Base-by-base conservation (phyloP, 306 rosid species). In the Vigna mungo region DNA sequence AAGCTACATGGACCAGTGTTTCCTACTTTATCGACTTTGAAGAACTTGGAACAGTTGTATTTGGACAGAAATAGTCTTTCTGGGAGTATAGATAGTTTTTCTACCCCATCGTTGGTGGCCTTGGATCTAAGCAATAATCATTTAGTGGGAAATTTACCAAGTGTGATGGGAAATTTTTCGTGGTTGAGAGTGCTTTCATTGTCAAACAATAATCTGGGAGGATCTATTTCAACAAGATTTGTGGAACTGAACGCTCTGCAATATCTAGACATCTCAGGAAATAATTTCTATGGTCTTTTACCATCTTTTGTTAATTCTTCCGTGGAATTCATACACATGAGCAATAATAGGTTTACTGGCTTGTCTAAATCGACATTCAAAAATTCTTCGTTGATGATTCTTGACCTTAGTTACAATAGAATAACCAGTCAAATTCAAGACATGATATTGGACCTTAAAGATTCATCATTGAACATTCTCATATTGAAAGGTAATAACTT, bases 121-220 rank as follows among this genome's bases (percentile, higher is more conserved):
- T 7, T 77, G 36, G 81, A 67, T 37, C 1, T 77, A 43, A 77
- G 75, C 20, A n/a, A 77, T 30, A 77, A 77, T 55, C 27, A 41
- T 56, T 55, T 67, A 0, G 44, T n/a, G 5, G 81, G 81, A 39
- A 43, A 77, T 23, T 21, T 77, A 16, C 75, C 81, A 17, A 65
- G 32, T 7, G 4, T n/a, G 1, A 7, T 64, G 0, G 6, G 3
- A 52, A 51, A 52, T 0, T 11, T 18, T 12, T 2, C 6, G 20
- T 3, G 4, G 18, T 78, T 68, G 4, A 1, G 0, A 43, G 7
- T 32, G 36, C 36, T 32, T 32, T 32, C 6, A 32, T 32, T 78
- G 76, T 68, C 76, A 14, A 68, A 68, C 9, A 78, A 78, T 20
- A 9, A 36, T 36, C 13, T 78, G 16, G 82, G 70, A 78, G 77